Evolutionary conservation across 2,329 filamentous ascomycete species (phyloP), one percentile per base, ranked within the genome.

Genomic region (Penicillium sclerotiorum): DNA sequence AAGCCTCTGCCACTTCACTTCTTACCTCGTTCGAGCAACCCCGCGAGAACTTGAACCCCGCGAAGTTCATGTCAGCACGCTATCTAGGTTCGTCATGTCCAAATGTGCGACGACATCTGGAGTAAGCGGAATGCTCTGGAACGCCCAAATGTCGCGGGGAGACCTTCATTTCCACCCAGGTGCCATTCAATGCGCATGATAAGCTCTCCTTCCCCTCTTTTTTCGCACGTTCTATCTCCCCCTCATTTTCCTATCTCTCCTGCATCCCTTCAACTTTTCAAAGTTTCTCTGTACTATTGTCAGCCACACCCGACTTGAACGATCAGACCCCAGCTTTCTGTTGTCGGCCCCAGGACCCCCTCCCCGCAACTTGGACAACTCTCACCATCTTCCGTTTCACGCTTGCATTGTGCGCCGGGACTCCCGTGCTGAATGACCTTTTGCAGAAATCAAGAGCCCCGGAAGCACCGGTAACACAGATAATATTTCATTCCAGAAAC

Each of bases 221-320:
- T 13, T 38, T 30, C 25, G 35, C 44, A 17, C 36, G 20, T 37
- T 27, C 27, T 28, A 35, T 15, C 33, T 22, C 38, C 38, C 38
- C 47, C 38, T 38, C 47, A 17, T 20, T 39, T 40, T 21, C 30
- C 37, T 35, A 8, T 33, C n/a, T 40, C 21, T 44, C 2, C 13
- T 44, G 13, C 18, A 25, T 21, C 33, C 28, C 32, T 11, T 42
- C 13, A 13, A 25, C 32, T 42, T 40, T 17, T 25, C 22, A n/a
- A n/a, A n/a, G n/a, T n/a, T n/a, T 33, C 23, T 20, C 32, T 21
- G 33, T 37, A 33, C 32, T 44, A 37, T 37, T 49, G 18, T 21
- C 47, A 56, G 51, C 53, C 51, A 56, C 51, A 52, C 22, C 46
- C 51, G 43, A 44, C 8, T n/a, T 9, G 22, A 27, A 43, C 40